Evolutionary conservation across 2,329 filamentous ascomycete genomes (phyloP), one percentile per base, ranked within the genome.

Genomic region (Blastomyces emzantsi): DNA sequence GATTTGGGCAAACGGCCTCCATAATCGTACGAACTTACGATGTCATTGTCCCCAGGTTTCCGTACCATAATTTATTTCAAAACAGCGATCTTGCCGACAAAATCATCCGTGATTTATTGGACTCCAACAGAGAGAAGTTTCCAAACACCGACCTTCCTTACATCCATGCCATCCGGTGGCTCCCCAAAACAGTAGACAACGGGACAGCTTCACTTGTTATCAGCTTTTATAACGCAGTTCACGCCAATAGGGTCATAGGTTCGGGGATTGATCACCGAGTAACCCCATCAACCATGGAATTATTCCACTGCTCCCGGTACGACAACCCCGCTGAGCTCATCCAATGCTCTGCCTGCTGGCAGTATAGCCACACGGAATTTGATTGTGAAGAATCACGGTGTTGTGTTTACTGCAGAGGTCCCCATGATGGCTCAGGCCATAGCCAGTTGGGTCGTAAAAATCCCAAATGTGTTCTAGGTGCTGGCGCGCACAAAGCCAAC

Each of bases 291-390:
- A n/a, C 39, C 17, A 2, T 22, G 13, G 39, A 60, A 17, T 13
- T 9, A 19, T 47, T 60, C 25, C 2, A 13, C 39, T 60, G 39
- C 39, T 39, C 13, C 30, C 30, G 30, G 15, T 60, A 60, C 39
- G 0, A 43, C 3, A 9, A 22, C 17, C 13, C 13, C 9, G 19
- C 28, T 1, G 57, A 47, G 8, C 39, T 22, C 8, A 22, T 28
- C 22, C 57, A 60, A 36, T 60, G 57, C 36, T 22, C 22, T 45
- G 57, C 2, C n/a, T 60, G 57, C 17, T 60, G 36, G 57, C 15
- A 30, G 39, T 60, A 60, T 45, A n/a, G 19, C 57, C 36, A 60
- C 39, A 41, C 33, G 22, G 39, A 60, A 25, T 39, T 60, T 11
- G 39, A 60, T 41, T 45, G 57, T 45, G n/a, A 22, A 9, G n/a